These are phyloP conservation scores for Porcisia deanei DNA, from an alignment of 208 protist genomes.

Conservation along the genomic window DNA sequence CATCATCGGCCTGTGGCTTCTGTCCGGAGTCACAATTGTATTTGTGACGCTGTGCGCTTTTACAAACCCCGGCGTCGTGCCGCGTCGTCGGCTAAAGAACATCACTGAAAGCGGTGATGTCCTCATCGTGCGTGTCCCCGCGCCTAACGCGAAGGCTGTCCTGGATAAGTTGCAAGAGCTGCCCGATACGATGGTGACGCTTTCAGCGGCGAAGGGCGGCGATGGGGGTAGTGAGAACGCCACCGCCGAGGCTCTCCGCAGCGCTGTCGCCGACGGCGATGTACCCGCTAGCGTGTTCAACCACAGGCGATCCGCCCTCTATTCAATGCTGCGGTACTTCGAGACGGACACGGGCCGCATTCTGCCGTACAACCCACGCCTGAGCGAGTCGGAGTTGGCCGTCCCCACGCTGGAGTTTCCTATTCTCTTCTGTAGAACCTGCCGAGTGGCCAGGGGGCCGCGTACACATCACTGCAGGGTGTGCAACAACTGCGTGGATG, in stretches of 20 bases:
- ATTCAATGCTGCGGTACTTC: conserved; percentile 43
- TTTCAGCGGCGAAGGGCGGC: neutral
- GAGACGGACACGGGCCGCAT: conserved; percentile 36
- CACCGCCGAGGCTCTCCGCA: neutral
- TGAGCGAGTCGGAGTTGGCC: conserved; percentile 31
- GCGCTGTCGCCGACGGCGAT: conserved; percentile 25
- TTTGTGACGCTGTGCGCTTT: conserved; percentile 40
- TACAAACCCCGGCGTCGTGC: conserved; percentile 59
- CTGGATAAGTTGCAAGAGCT: conserved; percentile 27
- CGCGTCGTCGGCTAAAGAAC: conserved; percentile 25
- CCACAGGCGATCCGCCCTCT: conserved; percentile 29
- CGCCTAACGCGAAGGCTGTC: conserved; percentile 44
- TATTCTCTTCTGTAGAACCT: conserved; percentile 56
- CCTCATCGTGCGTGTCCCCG: conserved; percentile 43
- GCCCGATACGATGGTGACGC: neutral
- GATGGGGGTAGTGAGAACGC: too few relatives aligned
- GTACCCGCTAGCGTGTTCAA: conserved; percentile 30
- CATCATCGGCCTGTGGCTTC: conserved; percentile 31
- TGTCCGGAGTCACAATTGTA: conserved; percentile 26
- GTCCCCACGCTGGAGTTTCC: conserved; percentile 42
- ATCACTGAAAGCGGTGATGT: conserved; percentile 37
- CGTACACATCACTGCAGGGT: conserved; percentile 64
- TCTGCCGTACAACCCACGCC: conserved; percentile 30
- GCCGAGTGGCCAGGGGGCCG: conserved; percentile 44
- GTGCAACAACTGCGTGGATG: conserved; percentile 66